These are phyloP conservation scores for Hyphodiscus sp. DNA, from an alignment of 2,329 filamentous ascomycete species.

Conservation along the genomic window DNA sequence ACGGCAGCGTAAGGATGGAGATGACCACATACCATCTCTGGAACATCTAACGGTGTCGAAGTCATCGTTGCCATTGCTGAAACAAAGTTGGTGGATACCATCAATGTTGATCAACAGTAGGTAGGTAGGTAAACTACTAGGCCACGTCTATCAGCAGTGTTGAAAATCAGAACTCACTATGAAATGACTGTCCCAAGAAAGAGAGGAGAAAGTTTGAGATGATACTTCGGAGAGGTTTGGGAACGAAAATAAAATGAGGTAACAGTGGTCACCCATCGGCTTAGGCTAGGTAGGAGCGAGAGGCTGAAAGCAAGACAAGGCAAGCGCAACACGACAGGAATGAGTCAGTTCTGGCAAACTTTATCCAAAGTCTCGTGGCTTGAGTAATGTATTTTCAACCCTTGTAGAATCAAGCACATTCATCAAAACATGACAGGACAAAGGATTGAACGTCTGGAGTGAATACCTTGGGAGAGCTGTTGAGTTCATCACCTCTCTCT, in stretches of 20 bases:
- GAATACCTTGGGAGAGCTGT: background rate
- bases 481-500: background rate
- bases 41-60: background rate
- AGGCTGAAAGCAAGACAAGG: background rate
- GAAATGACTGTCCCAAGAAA: background rate
- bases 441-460: background rate
- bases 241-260: background rate
- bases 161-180: background rate
- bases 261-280: background rate
- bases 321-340: background rate
- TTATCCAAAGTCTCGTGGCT: background rate
- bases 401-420: too few species aligned
- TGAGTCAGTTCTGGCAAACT: background rate
- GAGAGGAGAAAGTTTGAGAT: background rate
- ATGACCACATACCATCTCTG: background rate
- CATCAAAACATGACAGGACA: too few species aligned
- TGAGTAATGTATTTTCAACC: background rate
- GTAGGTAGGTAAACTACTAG: background rate
- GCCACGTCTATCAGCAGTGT: background rate
- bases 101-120: background rate
- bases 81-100: background rate
- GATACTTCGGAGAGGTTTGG: background rate
- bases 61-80: background rate
- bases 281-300: background rate
- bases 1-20: background rate